Evolutionary conservation across 169 alveolate species (phyloP), one percentile per base, ranked within the genome.

Genomic region (Plasmodium inui): DNA sequence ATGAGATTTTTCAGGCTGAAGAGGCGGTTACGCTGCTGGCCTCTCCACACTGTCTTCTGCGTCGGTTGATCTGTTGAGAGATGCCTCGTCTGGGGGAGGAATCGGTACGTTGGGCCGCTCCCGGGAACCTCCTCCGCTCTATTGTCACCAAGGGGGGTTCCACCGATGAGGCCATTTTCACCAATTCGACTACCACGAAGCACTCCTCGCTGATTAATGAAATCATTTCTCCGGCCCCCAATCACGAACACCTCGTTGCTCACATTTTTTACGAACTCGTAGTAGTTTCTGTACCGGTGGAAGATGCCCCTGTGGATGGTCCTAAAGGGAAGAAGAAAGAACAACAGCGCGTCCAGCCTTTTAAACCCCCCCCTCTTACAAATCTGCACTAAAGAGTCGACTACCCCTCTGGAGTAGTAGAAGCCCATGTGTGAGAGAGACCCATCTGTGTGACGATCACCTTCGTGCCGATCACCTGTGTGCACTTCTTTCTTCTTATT

Each of bases 251-350:
- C 7, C 22, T 67, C 14, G 28, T 37, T 55, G 22, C 53, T 61
- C 34, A 89, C 39, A 89, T 79, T 89, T 80, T 89, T 89, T 3
- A 89, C 32, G 79, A 61, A 89, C 37, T 89, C 94, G 50, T 89
- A 79, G 26, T 89, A 89, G 41, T 78, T 89, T 34, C 83, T 79
- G 53, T 89, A 89, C 32, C 22, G 41, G 0, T 79, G 44, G 73
- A 37, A 79, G 70, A 89, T 44, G 17, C 72, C n/a, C 34, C 6
- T 37, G 67, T 89, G 80, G 14, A 89, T 61, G 50, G 76, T 89
- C 41, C 94, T 79, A 78, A 89, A 89, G 0, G 94, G 94, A 7
- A 89, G 50, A 26, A 89, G 73, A 71, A 89, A 12, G 53, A 89
- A 89, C 22, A 89, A 28, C 39, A 89, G 30, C 1, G 83, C 55